Conservation (phyloP, 169 alveolate species). For the Hepatocystis sp. region DNA sequence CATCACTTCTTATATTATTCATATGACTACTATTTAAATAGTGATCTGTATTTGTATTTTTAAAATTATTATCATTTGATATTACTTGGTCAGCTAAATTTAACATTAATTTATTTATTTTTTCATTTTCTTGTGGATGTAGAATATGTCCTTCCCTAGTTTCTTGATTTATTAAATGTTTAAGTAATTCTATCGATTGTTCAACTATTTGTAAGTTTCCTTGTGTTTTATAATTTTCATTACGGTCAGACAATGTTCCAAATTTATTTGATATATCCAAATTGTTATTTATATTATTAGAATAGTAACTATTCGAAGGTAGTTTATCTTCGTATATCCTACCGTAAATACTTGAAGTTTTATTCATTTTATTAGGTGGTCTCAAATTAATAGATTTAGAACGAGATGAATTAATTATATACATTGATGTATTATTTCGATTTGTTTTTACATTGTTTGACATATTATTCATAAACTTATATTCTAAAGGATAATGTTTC, state of each 20-base stretch:
- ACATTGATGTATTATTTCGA: slow-evolving; percentile 37
- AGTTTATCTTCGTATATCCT: slow-evolving; percentile 40
- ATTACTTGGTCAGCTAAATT: slow-evolving; percentile 39
- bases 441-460: slow-evolving; percentile 12
- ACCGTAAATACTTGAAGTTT: slow-evolving; percentile 35
- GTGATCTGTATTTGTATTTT: slow-evolving; percentile 7
- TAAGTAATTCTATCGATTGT: slow-evolving; percentile 68
- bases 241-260: slow-evolving; percentile 20
- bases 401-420: slow-evolving; percentile 34
- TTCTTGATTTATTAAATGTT: slow-evolving; percentile 68
- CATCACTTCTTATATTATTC: slow-evolving; percentile 23
- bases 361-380: slow-evolving; percentile 16
- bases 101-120: slow-evolving; percentile 39
- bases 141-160: slow-evolving; percentile 13
- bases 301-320: slow-evolving; percentile 8
- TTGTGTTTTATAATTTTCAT: slow-evolving; percentile 62
- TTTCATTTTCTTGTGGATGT: slow-evolving; percentile 21
- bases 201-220: slow-evolving; percentile 63
- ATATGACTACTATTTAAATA: too few relatives aligned
- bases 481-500: slow-evolving; percentile 18
- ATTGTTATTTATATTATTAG: slow-evolving; percentile 15
- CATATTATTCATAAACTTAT: slow-evolving; percentile 44
- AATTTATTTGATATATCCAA: too few relatives aligned
- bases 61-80: slow-evolving; percentile 28
- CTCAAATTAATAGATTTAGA: slow-evolving; percentile 35